phyloP scores from a whole-genome alignment of 371 early-diverging fungal species.

The Syncephalastrum racemosum region DNA sequence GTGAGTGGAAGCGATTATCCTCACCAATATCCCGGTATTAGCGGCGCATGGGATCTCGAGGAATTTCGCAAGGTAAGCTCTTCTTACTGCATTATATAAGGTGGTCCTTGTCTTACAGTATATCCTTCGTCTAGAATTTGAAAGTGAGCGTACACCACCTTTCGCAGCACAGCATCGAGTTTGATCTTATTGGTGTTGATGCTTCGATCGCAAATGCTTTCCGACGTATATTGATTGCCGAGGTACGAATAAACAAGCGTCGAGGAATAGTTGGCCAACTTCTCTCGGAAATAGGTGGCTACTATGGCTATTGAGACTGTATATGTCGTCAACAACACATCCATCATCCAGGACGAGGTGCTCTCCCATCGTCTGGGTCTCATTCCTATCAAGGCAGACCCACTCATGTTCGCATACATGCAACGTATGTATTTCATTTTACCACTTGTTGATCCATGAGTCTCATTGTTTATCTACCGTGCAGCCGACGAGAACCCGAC shows the following conservation, averaged over 20 bases:
- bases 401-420: constrained; percentile 75
- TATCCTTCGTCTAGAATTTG: constrained; percentile 48
- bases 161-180: constrained; percentile 81
- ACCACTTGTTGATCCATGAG: not conserved
- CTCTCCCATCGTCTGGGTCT: constrained; percentile 98
- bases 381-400: constrained; percentile 93
- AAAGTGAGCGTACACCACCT: constrained; percentile 67
- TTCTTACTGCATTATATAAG: too few species aligned
- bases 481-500: constrained; percentile 72
- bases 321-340: constrained; percentile 92
- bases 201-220: constrained; percentile 97
- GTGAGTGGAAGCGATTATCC: constrained; percentile 68
- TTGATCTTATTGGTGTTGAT: constrained; percentile 94
- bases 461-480: not conserved
- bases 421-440: constrained; percentile 33
- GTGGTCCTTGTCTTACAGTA: not conserved
- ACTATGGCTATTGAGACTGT: constrained; percentile 98
- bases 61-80: constrained; percentile 60
- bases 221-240: constrained; percentile 94
- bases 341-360: constrained; percentile 97
- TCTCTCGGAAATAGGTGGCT: constrained; percentile 63
- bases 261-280: not conserved
- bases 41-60: constrained; percentile 57
- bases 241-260: constrained; percentile 46
- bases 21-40: constrained; percentile 60